phyloP scores from a whole-genome alignment of 805 yeast species.

The Pichia kluyveri region DNA sequence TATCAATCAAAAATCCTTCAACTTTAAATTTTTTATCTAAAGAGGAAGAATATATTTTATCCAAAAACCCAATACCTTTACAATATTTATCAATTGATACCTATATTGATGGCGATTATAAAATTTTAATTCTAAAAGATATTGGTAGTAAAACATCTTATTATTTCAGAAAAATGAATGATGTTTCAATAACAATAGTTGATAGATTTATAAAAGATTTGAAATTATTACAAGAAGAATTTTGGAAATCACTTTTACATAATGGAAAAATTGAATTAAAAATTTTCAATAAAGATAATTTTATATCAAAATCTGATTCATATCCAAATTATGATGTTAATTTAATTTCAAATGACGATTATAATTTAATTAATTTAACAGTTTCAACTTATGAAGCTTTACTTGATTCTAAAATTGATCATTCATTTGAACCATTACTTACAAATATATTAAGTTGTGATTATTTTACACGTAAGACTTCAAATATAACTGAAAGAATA shows the following conservation, averaged over 20 bases:
- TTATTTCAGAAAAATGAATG: conserved; percentile 13
- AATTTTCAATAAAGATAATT: conserved; percentile 9
- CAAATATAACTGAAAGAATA: conserved; percentile 20
- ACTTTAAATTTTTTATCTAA: conserved; percentile 5
- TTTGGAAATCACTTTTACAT: conserved; percentile 12
- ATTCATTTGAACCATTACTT: not conserved
- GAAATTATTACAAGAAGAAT: conserved; percentile 10
- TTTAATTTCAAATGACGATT: conserved; percentile 4
- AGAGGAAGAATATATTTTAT: conserved; percentile 15
- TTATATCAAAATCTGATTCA: conserved; percentile 16
- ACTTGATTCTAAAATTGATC: not conserved
- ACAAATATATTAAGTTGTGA: conserved; percentile 8
- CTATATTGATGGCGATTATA: conserved; percentile 11
- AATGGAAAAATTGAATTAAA: conserved; percentile 7
- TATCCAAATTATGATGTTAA: not conserved
- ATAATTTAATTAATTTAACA: conserved; percentile 8
- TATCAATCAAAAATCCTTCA: conserved; percentile 10
- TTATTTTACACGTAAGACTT: conserved; percentile 4
- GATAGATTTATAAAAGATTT: conserved; percentile 19
- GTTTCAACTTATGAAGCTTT: not conserved
- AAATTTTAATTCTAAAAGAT: conserved; percentile 17
- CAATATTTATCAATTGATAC: conserved; percentile 18
- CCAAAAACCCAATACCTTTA: conserved; percentile 21
- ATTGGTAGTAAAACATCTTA: conserved; percentile 15
- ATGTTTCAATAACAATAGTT: conserved; percentile 17